Percentiles rank a stretch among this genome's conserved stretches.
These are phyloP conservation scores for Toxicodendron radicans DNA, from an alignment of 345 rosid genomes.

Conservation along the genomic window DNA sequence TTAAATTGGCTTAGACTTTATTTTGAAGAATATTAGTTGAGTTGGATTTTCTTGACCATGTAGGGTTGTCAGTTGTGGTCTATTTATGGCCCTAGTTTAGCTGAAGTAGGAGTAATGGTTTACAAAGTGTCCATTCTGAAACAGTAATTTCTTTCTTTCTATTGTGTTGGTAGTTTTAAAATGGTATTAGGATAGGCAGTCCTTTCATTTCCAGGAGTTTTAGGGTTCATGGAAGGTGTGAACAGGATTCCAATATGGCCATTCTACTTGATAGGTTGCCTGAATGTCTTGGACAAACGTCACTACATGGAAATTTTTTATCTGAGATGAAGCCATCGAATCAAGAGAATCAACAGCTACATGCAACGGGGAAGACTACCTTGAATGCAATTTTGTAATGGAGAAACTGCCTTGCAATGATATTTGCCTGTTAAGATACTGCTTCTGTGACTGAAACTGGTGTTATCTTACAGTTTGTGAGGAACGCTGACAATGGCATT, in stretches of 20 bases:
- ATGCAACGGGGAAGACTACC: conserved; percentile 4
- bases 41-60: neutral
- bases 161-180: neutral
- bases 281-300: neutral
- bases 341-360: no score
- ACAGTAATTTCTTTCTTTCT: neutral
- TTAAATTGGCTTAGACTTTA: neutral
- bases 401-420: neutral
- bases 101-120: neutral
- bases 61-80: neutral
- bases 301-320: neutral
- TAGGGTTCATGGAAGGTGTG: neutral
- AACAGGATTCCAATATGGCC: neutral
- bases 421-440: neutral
- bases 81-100: neutral
- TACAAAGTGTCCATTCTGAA: neutral
- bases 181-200: neutral
- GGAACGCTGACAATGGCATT: neutral
- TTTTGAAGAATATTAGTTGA: neutral
- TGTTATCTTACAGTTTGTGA: neutral
- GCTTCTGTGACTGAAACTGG: conserved; percentile 3
- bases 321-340: neutral
- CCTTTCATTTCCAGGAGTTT: neutral
- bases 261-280: neutral
- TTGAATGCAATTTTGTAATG: neutral